Conservation (phyloP, 768 basidiomycete species). For the Mycena pura region DNA sequence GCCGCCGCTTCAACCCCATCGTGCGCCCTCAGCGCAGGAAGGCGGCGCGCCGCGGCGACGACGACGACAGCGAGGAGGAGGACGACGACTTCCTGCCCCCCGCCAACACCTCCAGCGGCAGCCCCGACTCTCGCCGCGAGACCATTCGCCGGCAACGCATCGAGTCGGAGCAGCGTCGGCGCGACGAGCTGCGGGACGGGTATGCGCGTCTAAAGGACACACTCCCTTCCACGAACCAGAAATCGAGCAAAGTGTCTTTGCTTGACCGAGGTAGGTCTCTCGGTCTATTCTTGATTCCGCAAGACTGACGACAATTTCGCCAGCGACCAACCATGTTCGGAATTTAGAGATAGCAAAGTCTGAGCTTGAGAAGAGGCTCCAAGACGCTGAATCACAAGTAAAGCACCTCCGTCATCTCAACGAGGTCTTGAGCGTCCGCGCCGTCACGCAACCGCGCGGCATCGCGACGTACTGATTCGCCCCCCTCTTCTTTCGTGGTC, state of each 20-base stretch:
- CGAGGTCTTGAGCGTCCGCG: conserved; percentile 88
- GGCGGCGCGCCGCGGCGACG: conserved; percentile 51
- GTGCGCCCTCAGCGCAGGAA: conserved; percentile 52
- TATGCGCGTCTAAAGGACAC: conserved; percentile 91
- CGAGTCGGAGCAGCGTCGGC: conserved; percentile 90
- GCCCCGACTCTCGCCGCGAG: conserved; percentile 80
- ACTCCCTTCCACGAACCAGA: conserved; percentile 89
- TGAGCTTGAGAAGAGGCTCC: conserved; percentile 76
- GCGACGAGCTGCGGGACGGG: conserved; percentile 92
- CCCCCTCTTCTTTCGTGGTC: conserved; percentile 36
- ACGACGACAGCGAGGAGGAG: conserved; percentile 76
- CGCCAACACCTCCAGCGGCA: conserved; percentile 45
- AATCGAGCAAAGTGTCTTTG: conserved; percentile 90
- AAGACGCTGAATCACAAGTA: conserved; percentile 82
- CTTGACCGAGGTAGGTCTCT: conserved; percentile 76
- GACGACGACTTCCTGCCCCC: conserved; percentile 78
- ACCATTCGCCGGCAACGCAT: conserved; percentile 92
- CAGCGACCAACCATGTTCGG: conserved; percentile 86
- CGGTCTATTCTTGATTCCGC: not conserved
- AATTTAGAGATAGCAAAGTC: conserved; percentile 83
- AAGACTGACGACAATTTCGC: conserved; percentile 13
- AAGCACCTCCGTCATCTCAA: conserved; percentile 84
- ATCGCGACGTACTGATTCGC: conserved; percentile 56
- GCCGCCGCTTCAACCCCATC: conserved; percentile 83
- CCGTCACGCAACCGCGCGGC: conserved; percentile 72